Evolutionary conservation across 129 eudicot species (phyloP).

Genomic region (Erigeron canadensis): DNA sequence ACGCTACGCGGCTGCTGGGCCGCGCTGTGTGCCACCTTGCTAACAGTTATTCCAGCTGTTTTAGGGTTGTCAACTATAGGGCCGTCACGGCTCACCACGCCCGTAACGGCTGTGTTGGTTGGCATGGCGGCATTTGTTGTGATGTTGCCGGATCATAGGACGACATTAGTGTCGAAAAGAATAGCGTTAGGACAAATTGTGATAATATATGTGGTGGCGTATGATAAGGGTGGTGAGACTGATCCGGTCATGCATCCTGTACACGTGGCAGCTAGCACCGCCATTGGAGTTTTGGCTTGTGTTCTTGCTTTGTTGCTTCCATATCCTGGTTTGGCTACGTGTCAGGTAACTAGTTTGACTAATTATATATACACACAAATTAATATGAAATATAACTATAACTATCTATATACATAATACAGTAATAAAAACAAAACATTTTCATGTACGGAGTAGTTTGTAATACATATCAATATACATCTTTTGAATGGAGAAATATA

Average conservation of each 20-base stretch:
- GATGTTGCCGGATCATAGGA: conserved; percentile 52
- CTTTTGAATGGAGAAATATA: no score
- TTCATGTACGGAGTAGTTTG: no score
- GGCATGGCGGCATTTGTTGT: conserved; percentile 63
- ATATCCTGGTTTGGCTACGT: conserved; percentile 64
- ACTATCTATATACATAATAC: no score
- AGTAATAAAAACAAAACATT: no score
- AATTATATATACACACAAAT: no score
- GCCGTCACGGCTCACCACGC: conserved; percentile 45
- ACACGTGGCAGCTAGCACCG: conserved; percentile 82
- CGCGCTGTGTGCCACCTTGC: conserved; percentile 54
- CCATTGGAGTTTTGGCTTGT: conserved; percentile 75
- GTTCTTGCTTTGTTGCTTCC: conserved; percentile 80
- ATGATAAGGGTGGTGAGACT: conserved; percentile 42
- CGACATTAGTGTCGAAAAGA: conserved; percentile 62
- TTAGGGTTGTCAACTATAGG: conserved; percentile 53
- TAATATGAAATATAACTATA: no score
- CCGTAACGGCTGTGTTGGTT: conserved; percentile 44
- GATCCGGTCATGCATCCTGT: conserved; percentile 82
- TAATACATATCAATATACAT: no score
- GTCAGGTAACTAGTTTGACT: conserved; percentile 46
- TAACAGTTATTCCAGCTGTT: conserved; percentile 59
- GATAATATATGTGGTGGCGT: conserved; percentile 63
- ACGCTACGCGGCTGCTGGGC: conserved; percentile 67
- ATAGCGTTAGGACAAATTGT: conserved; percentile 92